Evolutionary conservation across 2,329 filamentous ascomycete genomes (phyloP), one percentile per base, ranked within the genome.

Genomic region (Penicillium sp.): DNA sequence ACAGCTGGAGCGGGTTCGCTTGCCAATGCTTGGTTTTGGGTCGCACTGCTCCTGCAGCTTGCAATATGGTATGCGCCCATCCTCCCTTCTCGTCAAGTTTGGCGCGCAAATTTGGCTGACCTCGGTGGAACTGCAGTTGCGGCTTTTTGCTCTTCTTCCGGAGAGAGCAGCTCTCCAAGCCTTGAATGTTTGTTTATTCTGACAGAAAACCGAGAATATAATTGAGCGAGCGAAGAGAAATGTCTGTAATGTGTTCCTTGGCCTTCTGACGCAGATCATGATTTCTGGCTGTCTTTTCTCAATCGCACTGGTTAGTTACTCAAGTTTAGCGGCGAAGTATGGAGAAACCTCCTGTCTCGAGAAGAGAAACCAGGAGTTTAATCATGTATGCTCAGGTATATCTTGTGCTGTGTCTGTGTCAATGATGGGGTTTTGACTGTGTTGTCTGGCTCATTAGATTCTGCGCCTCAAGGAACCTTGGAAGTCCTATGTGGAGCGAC

Each of bases 11-110:
- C 77, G 22, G 69, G 71, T 38, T 71, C 76, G 11, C 66, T 85
- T 36, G 77, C 71, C 11, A 78, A 79, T 54, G 73, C 77, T 14
- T 83, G 80, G 77, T 87, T 88, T 67, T 88, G 85, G 85, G 73
- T 86, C 54, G 82, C 80, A 47, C 65, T 88, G 34, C 55, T 78
- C 7, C 75, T 83, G 52, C 86, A 89, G 66, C 67, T 86, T 49
- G 70, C 79, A 21, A 80, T 88, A 57, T 86, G 74, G 83, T 68
- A 81, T 82, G 45, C 66, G 78, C 83, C 62, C 75, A 73, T 58
- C 32, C n/a, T 3, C 5, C 5, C n/a, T 9, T 39, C 8, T 14
- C 14, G 5, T 13, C 14, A 8, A 9, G 3, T 5, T 14, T 16
- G 5, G 8, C 24, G 24, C 24, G 24, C 1, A 8, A 27, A 1